Evolutionary conservation across 1,284 basidiomycete genomes (phyloP), one percentile per base, ranked within the genome.

Genomic region (Sanghuangporus weigelae): DNA sequence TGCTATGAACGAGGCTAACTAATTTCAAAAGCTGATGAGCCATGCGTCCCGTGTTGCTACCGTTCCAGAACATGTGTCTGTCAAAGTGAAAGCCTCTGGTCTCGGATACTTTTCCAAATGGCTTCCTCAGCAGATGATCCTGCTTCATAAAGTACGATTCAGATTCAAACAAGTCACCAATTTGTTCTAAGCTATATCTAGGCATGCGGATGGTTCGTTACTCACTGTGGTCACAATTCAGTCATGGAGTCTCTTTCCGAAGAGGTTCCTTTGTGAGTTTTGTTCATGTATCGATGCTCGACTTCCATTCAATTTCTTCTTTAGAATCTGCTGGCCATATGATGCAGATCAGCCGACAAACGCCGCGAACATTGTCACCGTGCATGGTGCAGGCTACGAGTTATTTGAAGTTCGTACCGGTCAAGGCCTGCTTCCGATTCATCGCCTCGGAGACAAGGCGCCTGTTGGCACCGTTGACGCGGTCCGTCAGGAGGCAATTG

Each of bases 311-410:
- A 26, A 23, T 36, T 42, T 26, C 36, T n/a, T 3, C 7, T 36
- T 31, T n/a, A 72, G 71, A 64, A 72, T 72, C 44, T 69, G 67
- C 66, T 72, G 70, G 71, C 71, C 70, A 1, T 71, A 67, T 65
- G 53, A 63, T 10, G 67, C 65, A 26, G 70, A 71, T 62, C 69
- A 72, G 59, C 68, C 72, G 8, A 23, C 64, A 14, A 73, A 72
- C 62, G 67, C 70, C 12, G 60, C 69, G 1, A 66, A 68, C 35
- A 61, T 71, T 19, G 61, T 67, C 23, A 60, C 66, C 26, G 70
- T 65, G 21, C 67, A 69, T 59, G 59, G 67, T 35, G 61, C 68
- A 57, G 72, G 68, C 16, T 73, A 73, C 65, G 72, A 73, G 67
- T 63, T 73, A 12, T 36, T 71, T 49, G 71, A 73, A 58, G 69